A percentile compares a stretch with the other conserved stretches of the same genome.
Evolutionary conservation across 305 asterid genomes (phyloP).

Genomic region (Rubia peregrina): DNA sequence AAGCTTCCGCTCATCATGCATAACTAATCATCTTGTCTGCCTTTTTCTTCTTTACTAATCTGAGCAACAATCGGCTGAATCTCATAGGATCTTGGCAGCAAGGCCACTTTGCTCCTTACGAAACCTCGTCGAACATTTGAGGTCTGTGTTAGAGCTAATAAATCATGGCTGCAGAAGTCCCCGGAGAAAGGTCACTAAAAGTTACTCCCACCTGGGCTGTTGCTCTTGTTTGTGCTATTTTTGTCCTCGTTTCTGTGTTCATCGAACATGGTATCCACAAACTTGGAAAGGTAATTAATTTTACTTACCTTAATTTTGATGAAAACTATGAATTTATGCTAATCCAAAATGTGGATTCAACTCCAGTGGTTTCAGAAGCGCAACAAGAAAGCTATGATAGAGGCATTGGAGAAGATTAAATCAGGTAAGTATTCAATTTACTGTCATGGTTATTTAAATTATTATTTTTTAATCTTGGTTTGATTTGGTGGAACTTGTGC

Average conservation of each 20-base stretch:
- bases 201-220: slow-evolving; percentile 75
- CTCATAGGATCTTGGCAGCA: too few relatives aligned
- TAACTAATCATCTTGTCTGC: neutral
- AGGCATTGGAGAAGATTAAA: slow-evolving; percentile 69
- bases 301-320: neutral
- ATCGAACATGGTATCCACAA: slow-evolving; percentile 59
- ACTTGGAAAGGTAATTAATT: slow-evolving; percentile 40
- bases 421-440: slow-evolving; percentile 40
- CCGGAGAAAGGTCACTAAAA: slow-evolving; percentile 43
- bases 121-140: too few relatives aligned
- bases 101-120: too few relatives aligned
- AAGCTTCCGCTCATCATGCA: neutral
- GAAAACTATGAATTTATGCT: neutral
- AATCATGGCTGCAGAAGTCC: slow-evolving; percentile 41
- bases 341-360: neutral
- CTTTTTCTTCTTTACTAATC: too few relatives aligned
- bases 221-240: slow-evolving; percentile 52
- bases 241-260: slow-evolving; percentile 41
- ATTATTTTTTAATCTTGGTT: neutral
- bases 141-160: neutral
- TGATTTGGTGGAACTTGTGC: neutral
- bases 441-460: neutral
- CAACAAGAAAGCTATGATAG: slow-evolving; percentile 53
- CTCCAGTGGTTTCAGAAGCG: slow-evolving; percentile 56
- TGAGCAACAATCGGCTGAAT: too few relatives aligned